Base-by-base conservation (phyloP, 2,329 filamentous ascomycete species). In the Claviceps monticola region DNA sequence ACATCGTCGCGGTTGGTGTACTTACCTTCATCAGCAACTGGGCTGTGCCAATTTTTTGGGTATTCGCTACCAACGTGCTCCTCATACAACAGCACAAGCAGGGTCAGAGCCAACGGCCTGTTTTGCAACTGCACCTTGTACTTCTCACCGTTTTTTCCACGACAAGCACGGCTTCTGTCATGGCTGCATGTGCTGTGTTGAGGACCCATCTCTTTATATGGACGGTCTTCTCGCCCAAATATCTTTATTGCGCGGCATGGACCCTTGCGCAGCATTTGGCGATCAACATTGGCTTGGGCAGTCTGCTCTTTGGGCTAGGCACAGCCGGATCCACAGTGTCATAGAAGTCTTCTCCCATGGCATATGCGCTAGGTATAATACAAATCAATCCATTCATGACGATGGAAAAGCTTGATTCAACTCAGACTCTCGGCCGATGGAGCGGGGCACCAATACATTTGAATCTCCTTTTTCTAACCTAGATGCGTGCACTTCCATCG, bases 151-250 rank as follows among this genome's bases (percentile, higher is more conserved):
- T 84, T 11, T 95, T 93, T 64, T 71, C 79, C 11, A 75, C 84
- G 1, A 71, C 73, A 1, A 81, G 80, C 56, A 68, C 87, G 50
- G 68, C 80, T 2, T 84, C 81, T 46, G 84, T 96, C 23, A 97
- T 97, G 91, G 80, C 77, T 14, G 89, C 91, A 16, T 98, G 93
- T 66, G 89, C 86, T 47, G 74, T 79, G 7, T 67, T 98, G 62
- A 74, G 91, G 58, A 88, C 87, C 34, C 93, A 98, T 73, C 67
- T 98, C 53, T 98, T 98, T 64, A 90, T 98, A 55, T 98, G 93
- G 93, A 97, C 91, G 0, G 93, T 98, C 11, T 98, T 98, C 67
- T 95, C 88, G 57, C 93, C 93, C 0, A 98, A 97, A 67, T 97
- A 90, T 66, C 70, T 98, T 58, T 98, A 95, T 65, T 86, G 82